Conservation (phyloP, 2,329 filamentous ascomycete genomes). For the Alternaria sp. region DNA sequence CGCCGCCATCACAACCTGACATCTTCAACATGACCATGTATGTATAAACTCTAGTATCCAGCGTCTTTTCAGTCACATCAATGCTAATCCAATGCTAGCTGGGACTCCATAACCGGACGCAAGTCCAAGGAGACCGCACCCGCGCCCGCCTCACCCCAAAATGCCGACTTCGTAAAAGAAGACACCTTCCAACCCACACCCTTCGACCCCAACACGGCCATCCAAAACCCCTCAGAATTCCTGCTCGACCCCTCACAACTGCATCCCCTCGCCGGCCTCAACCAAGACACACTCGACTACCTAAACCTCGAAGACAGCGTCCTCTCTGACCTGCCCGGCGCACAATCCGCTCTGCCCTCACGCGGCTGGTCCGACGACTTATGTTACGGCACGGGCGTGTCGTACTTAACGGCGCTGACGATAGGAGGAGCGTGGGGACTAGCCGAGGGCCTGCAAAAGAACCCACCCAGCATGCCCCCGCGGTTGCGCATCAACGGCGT, state of each 20-base stretch:
- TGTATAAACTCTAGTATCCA: conserved; percentile 3
- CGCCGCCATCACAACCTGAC: conserved; percentile 19
- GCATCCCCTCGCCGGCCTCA: conserved; percentile 91
- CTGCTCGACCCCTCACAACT: conserved; percentile 87
- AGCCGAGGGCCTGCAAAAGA: conserved; percentile 82
- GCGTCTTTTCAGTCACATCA: neutral
- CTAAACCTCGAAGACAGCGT: conserved; percentile 90
- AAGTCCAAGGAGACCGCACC: conserved; percentile 58
- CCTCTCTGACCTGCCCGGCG: conserved; percentile 83
- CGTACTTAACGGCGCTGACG: conserved; percentile 85
- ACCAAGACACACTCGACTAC: conserved; percentile 94
- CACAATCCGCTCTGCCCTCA: conserved; percentile 87
- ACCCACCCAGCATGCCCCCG: conserved; percentile 74
- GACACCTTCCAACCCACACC: conserved; percentile 60
- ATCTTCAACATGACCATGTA: conserved; percentile 48
- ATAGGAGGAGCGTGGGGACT: conserved; percentile 92
- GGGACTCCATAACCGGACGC: conserved; percentile 67
- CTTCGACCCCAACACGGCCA: conserved; percentile 73
- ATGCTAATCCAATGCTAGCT: conserved; percentile 30
- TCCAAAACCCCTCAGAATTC: conserved; percentile 85
- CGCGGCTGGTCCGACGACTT: conserved; percentile 98
- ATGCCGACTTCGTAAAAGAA: conserved; percentile 44
- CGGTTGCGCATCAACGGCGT: conserved; percentile 94
- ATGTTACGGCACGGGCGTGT: conserved; percentile 95
- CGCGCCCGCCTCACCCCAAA: conserved; percentile 48